Evolutionary conservation across 2,329 filamentous ascomycete species (phyloP), one percentile per base, ranked within the genome.

Genomic region (Furcasterigmium furcatum): DNA sequence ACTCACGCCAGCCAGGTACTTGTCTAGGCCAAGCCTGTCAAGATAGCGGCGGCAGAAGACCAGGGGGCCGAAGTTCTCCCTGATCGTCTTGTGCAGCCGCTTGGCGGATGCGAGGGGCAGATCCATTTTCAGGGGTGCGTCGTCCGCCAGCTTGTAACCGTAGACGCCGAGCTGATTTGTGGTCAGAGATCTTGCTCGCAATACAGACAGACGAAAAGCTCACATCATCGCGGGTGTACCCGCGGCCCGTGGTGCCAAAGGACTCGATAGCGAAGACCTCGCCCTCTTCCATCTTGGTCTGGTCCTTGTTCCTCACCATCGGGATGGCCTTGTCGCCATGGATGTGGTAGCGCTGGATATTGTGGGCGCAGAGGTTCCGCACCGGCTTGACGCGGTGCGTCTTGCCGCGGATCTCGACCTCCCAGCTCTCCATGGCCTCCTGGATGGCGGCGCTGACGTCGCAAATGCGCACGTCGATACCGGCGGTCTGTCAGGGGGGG

Each of bases 221-320:
- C 68, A 90, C 87, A 68, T 96, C 89, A 60, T 96, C 91, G 53
- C 82, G 74, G 46, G 96, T 88, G 61, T 88, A 87, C 53, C 91
- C 91, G 63, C 89, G 91, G 52, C 91, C 92, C 19, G 91, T 96
- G 64, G 87, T 94, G 49, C 91, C 92, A 65, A 96, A 96, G 0
- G 91, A 96, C 73, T 96, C 91, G 57, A 96, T 95, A 53, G 91
- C 91, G 65, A 95, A 97, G 16, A 91, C 85, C 61, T 97, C 91
- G 35, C 91, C 91, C 69, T 96, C 92, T 71, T 96, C 91, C 92
- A 97, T 97, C 77, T 95, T 96, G 43, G 90, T 95, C 64, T 85
- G 83, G 60, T 95, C 89, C 51, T 81, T 80, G 51, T 83, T 85
- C 74, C 95, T 95, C 52, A 96, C 90, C 58, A 96, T 96, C 0